phyloP scores from a whole-genome alignment of 768 basidiomycete species.

The Boletus rubescentipes region DNA sequence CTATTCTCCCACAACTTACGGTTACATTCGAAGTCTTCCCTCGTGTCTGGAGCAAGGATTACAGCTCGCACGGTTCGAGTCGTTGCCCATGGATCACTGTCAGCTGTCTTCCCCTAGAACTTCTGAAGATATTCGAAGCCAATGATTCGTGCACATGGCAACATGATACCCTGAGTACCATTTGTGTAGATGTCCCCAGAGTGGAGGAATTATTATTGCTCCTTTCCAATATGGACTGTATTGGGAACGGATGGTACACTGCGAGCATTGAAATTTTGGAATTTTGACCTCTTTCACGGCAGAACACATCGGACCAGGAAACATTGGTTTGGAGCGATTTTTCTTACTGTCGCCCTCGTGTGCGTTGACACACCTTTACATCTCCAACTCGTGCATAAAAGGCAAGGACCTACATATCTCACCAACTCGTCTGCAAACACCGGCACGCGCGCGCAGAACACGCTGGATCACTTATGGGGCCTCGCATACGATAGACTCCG shows the following conservation, averaged over 20 bases:
- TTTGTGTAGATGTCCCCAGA: constrained; percentile 1
- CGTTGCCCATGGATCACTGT: background rate
- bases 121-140: constrained; percentile 1
- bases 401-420: constrained; percentile 2
- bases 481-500: background rate
- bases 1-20: background rate
- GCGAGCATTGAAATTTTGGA: no score
- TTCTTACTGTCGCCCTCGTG: background rate
- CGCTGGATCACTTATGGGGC: background rate
- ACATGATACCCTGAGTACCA: background rate
- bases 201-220: no score
- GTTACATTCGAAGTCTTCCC: background rate
- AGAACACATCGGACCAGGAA: background rate
- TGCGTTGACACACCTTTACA: background rate
- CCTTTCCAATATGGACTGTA: no score
- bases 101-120: background rate
- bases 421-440: constrained; percentile 1
- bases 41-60: background rate
- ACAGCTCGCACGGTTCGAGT: background rate
- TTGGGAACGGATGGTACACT: background rate
- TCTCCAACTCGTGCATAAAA: background rate
- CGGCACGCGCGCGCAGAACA: background rate
- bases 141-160: background rate
- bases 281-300: background rate
- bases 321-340: background rate